Percentiles rank a stretch among this genome's conserved stretches.
Evolutionary conservation across 2,329 filamentous ascomycete genomes (phyloP).

Genomic region (Fusarium verticillioides): DNA sequence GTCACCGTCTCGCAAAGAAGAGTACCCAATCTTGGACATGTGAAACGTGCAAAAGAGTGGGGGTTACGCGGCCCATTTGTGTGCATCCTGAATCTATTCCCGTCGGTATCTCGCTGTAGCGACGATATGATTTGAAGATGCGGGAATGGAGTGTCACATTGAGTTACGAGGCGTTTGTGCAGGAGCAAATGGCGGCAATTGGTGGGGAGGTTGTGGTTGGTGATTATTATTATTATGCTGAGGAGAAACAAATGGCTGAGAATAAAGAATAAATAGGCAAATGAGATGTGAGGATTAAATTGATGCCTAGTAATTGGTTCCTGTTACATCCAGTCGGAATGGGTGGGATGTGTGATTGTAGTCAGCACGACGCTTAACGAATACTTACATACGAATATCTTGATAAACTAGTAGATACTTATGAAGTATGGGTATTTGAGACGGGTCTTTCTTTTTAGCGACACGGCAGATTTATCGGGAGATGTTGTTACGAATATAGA

Average conservation of each 20-base stretch:
- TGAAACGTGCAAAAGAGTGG: slow-evolving; percentile 29
- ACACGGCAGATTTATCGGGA: neutral
- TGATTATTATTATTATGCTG: slow-evolving; percentile 1
- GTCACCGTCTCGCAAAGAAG: slow-evolving; percentile 14
- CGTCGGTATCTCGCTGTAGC: slow-evolving; percentile 27
- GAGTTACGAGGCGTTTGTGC: slow-evolving; percentile 27
- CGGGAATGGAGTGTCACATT: slow-evolving; percentile 31
- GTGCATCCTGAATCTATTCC: slow-evolving; percentile 29
- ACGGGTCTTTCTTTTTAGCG: neutral
- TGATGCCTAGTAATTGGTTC: neutral
- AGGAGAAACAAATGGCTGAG: neutral
- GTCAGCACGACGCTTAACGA: neutral
- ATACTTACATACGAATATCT: neutral
- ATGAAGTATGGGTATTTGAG: neutral
- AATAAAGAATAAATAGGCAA: neutral
- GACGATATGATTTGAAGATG: slow-evolving; percentile 30
- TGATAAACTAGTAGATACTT: neutral
- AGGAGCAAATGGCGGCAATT: slow-evolving; percentile 11
- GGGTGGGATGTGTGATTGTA: neutral
- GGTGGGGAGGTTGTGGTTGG: neutral
- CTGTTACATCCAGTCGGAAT: neutral
- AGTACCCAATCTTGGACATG: slow-evolving; percentile 19
- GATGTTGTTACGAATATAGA: neutral
- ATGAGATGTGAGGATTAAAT: slow-evolving; percentile 3
- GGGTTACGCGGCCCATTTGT: slow-evolving; percentile 22